Conservation (phyloP, 371 early-diverging fungal genomes). For the Conidiobolus incongruus region DNA sequence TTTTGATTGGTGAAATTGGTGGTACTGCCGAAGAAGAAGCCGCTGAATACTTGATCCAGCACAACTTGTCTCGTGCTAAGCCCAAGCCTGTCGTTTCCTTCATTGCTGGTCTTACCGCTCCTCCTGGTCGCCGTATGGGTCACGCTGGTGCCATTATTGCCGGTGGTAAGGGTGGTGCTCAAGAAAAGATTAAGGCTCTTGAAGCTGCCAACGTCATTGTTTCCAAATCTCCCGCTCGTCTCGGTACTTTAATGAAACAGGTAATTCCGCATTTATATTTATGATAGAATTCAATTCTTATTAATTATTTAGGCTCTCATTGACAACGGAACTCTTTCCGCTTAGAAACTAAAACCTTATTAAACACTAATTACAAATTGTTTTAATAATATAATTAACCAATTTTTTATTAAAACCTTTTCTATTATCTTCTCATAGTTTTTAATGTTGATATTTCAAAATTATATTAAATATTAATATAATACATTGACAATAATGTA, state of each 20-base stretch:
- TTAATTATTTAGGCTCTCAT: neutral
- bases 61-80: slow-evolving; percentile 63
- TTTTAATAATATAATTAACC: too few species aligned
- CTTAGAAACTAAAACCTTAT: neutral
- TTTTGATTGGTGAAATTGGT: slow-evolving; percentile 89
- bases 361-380: too few species aligned
- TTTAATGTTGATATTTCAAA: too few species aligned
- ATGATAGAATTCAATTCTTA: neutral
- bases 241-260: slow-evolving; percentile 69
- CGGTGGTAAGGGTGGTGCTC: slow-evolving; percentile 96
- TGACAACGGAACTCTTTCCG: neutral
- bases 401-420: too few species aligned
- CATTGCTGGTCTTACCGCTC: slow-evolving; percentile 97
- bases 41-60: slow-evolving; percentile 81
- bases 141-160: slow-evolving; percentile 97
- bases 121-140: slow-evolving; percentile 95
- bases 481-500: too few species aligned
- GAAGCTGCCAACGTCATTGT: slow-evolving; percentile 84
- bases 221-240: slow-evolving; percentile 80
- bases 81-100: slow-evolving; percentile 91
- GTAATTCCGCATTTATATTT: slow-evolving; percentile 9
- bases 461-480: too few species aligned
- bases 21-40: slow-evolving; percentile 98
- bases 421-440: too few species aligned
- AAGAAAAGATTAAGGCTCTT: slow-evolving; percentile 89